Conservation (phyloP, 1,139 yeast genomes). For the Citeromyces siamensis region DNA sequence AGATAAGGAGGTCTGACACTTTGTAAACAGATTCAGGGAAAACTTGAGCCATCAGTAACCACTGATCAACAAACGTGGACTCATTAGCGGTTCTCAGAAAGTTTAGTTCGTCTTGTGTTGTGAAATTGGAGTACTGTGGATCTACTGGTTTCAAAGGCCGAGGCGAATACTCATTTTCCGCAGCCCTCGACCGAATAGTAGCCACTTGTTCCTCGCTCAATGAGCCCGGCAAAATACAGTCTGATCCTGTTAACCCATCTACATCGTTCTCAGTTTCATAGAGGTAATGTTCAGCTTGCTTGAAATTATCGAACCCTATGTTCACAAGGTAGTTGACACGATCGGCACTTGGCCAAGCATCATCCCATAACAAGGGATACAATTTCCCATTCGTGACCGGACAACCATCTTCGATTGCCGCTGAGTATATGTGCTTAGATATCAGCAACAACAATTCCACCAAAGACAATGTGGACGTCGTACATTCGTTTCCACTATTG, state of each 20-base stretch:
- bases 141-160: slow-evolving; percentile 16
- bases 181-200: slow-evolving; percentile 12
- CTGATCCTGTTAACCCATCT: slow-evolving; percentile 13
- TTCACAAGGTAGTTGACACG: slow-evolving; percentile 32
- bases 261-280: slow-evolving; percentile 14
- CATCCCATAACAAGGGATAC: slow-evolving; percentile 32
- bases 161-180: slow-evolving; percentile 13
- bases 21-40: slow-evolving; percentile 38
- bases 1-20: slow-evolving; percentile 34
- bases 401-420: slow-evolving; percentile 16
- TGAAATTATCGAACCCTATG: slow-evolving; percentile 31
- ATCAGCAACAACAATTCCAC: slow-evolving; percentile 27
- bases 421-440: slow-evolving; percentile 21
- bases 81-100: slow-evolving; percentile 22
- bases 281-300: slow-evolving; percentile 27
- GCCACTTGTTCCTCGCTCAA: slow-evolving; percentile 3
- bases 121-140: slow-evolving; percentile 21
- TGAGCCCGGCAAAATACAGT: neutral
- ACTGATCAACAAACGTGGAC: slow-evolving; percentile 27
- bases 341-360: slow-evolving; percentile 38
- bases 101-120: slow-evolving; percentile 28
- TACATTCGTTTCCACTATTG: slow-evolving; percentile 9
- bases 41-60: slow-evolving; percentile 34
- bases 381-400: slow-evolving; percentile 20
- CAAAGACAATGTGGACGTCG: slow-evolving; percentile 19